Evolutionary conservation across 2,329 filamentous ascomycete genomes (phyloP), one percentile per base, ranked within the genome.

Genomic region (Alternaria solani): DNA sequence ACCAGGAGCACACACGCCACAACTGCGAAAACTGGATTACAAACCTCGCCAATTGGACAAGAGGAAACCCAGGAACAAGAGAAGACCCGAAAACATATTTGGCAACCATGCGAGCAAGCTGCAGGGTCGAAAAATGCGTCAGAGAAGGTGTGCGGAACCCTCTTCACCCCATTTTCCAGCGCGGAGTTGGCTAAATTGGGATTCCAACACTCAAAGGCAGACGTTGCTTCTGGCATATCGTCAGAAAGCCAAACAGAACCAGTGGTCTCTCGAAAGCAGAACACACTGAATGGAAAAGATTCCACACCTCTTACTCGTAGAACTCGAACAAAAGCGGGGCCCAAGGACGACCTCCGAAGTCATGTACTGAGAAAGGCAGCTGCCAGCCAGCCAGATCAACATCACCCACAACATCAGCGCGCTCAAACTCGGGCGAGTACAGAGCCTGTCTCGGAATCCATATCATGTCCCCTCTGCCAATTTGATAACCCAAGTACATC

Each of bases 401-500:
- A 14, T 12, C 32, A 36, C 5, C 32, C 0, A 1, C 32, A 0
- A 7, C 12, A 36, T 16, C 32, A 36, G 32, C 32, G 32, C 32
- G 14, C 32, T 36, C 32, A 36, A 14, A 16, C 14, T 36, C 32
- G 5, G 5, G 14, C 32, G 6, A 16, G 1, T 34, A 1, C 32
- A 36, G 32, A 16, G 2, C 12, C 32, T 7, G 0, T 12, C 14
- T 0, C 32, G 6, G 14, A 12, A 0, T 36, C 14, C 1, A 36
- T 0, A 14, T 36, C 32, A 16, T 36, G 32, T 7, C 0, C 32
- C 32, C 12, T 36, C 32, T 36, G 32, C 2, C 32, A 36, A 3
- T 16, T 36, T 7, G 32, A 36, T 12, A 36, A 36, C 32, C 12
- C 32, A 14, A 16, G 6, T 36, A 36, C 32, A 12, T 36, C 32